These are phyloP conservation scores for Podospora conica DNA, from an alignment of 495 filamentous ascomycete genomes.

Conservation along the genomic window DNA sequence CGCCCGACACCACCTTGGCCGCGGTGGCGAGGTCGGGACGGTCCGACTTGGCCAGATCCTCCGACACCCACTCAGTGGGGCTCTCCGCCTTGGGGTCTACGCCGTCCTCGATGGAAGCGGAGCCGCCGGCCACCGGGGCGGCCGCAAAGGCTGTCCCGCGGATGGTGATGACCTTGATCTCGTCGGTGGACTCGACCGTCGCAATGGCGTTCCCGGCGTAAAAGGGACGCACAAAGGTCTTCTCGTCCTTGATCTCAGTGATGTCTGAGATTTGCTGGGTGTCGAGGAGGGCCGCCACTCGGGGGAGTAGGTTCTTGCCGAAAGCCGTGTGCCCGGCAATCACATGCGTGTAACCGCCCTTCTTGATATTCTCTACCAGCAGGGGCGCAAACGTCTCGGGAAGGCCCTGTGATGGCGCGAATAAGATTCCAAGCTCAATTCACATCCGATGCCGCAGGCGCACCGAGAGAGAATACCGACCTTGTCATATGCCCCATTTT, in stretches of 20 bases:
- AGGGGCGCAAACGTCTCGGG: constrained; percentile 94
- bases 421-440: neutral
- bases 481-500: constrained; percentile 89
- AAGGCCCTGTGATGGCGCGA: constrained; percentile 57
- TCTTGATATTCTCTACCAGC: constrained; percentile 91
- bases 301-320: constrained; percentile 92
- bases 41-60: constrained; percentile 87
- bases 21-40: constrained; percentile 93
- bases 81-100: constrained; percentile 66
- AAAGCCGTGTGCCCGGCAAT: constrained; percentile 90
- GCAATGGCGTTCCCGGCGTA: constrained; percentile 97
- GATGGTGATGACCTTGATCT: constrained; percentile 83
- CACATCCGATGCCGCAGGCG: neutral
- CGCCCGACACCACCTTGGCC: constrained; percentile 83
- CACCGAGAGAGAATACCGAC: constrained; percentile 34
- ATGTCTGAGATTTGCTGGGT: constrained; percentile 91
- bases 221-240: constrained; percentile 94
- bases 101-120: constrained; percentile 57
- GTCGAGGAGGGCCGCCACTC: constrained; percentile 89
- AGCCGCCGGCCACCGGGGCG: constrained; percentile 47
- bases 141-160: constrained; percentile 82
- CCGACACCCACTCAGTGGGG: constrained; percentile 82
- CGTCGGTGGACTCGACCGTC: constrained; percentile 87
- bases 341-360: constrained; percentile 84
- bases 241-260: constrained; percentile 76